Evolutionary conservation across 495 filamentous ascomycete species (phyloP), one percentile per base, ranked within the genome.

Genomic region (Cercophora scortea): DNA sequence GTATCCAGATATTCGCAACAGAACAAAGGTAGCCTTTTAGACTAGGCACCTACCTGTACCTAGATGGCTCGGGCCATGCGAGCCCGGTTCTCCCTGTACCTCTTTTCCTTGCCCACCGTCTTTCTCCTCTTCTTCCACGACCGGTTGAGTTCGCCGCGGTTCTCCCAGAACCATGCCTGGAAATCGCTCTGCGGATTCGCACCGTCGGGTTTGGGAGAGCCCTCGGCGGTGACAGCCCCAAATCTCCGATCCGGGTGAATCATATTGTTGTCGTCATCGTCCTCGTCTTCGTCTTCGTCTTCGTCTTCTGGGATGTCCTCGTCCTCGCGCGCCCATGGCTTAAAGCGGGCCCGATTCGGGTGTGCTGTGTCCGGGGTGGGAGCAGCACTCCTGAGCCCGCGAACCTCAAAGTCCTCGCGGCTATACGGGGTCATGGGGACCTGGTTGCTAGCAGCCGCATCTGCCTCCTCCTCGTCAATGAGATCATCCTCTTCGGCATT

Each of bases 291-390:
- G 3, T 57, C 67, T 8, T 66, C 69, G 16, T 68, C 71, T 4
- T 70, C 65, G 1, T 66, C 69, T 7, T 69, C 69, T 6, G 68
- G 73, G 10, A 62, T 65, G 10, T 68, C 62, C 4, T 62, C 70
- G 12, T 65, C 63, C 3, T 72, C 70, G 1, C 64, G 61, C 15
- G 63, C 67, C 78, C 77, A 80, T 6, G 75, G 64, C 54, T 72
- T 74, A 50, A 77, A 78, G 38, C 76, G 71, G 16, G 25, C 25
- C 25, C 78, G 75, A 33, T 71, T 78, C 16, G 84, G 82, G 50
- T 87, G 79, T n/a, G 88, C 87, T 0, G 93, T 97, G 61, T 98
- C 93, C 1, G 93, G 93, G 0, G 93, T 97, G 2, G 93, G 93
- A 0, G 93, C 93, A 10, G 91, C 91, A 59, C 89, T 94, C 42